Evolutionary conservation across 2,329 filamentous ascomycete genomes (phyloP).

Genomic region (Metarhizium brunneum): DNA sequence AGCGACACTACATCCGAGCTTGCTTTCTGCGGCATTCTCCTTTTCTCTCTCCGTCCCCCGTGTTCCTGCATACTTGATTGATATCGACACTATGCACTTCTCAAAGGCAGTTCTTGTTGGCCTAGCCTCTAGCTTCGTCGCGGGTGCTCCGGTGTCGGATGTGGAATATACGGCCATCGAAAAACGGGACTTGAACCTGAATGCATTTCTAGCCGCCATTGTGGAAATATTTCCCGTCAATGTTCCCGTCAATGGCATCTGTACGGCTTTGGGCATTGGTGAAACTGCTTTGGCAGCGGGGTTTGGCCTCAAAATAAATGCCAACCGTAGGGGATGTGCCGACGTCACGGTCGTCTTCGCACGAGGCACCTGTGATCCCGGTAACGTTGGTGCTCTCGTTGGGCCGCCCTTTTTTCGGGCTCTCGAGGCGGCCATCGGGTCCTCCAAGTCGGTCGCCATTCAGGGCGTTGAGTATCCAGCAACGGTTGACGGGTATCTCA

Average conservation of each 20-base stretch:
- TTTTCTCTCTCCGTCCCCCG: not conserved
- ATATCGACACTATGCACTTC: not conserved
- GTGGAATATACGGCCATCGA: not conserved
- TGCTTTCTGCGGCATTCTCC: not conserved
- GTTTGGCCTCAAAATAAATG: constrained; percentile 8
- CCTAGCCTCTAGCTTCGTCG: not conserved
- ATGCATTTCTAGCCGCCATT: constrained; percentile 7
- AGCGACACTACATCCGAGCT: not conserved
- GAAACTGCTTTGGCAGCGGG: constrained; percentile 8
- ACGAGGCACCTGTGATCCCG: constrained; percentile 20
- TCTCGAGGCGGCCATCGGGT: constrained; percentile 8
- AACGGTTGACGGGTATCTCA: constrained; percentile 16
- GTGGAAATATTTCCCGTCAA: constrained; percentile 9
- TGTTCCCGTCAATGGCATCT: constrained; percentile 8
- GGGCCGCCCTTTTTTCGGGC: constrained; percentile 18
- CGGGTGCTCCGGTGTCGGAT: not conserved
- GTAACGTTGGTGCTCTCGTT: constrained; percentile 19
- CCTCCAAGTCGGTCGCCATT: constrained; percentile 11
- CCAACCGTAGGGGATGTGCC: constrained; percentile 12
- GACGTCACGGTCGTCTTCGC: constrained; percentile 20
- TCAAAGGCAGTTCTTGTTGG: not conserved
- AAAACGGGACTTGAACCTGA: constrained; percentile 1
- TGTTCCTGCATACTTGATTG: not conserved
- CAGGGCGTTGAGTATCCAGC: constrained; percentile 20
- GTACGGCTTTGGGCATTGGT: constrained; percentile 6